Base-by-base conservation (phyloP, 108 stramenopile species). In the Pseudonitzschia delicatissima region DNA sequence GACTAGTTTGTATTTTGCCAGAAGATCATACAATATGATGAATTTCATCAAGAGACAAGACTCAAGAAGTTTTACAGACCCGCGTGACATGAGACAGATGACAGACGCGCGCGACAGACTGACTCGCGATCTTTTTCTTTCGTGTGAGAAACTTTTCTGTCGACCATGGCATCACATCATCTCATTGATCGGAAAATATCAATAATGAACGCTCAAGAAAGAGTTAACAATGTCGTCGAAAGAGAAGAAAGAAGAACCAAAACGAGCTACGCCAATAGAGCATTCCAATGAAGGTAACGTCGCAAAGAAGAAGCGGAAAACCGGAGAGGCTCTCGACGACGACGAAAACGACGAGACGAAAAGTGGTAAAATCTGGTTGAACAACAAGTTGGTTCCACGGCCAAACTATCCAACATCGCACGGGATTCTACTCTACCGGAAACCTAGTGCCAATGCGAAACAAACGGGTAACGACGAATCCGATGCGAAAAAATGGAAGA, bases 211-310 rank as follows among this genome's bases (percentile, higher is more conserved):
- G n/a, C n/a, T n/a, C n/a, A n/a, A n/a, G n/a, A n/a, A n/a, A n/a
- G n/a, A n/a, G n/a, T n/a, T n/a, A n/a, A n/a, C n/a, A n/a, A n/a
- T n/a, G n/a, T n/a, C n/a, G n/a, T n/a, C n/a, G n/a, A n/a, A 42
- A 42, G 40, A 42, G 1, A 15, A 42, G 40, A 0, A 40, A 42
- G 40, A 1, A 42, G 1, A 42, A 42, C 40, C 11, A 42, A 2
- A 42, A 42, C 68, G 72, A 13, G 71, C 13, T 18, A 62, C 40
- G 69, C 37, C 44, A 59, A 36, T 0, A 32, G 31, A 59, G 13
- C 17, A 33, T 12, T 17, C 31, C 17, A 31, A 18, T 35, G 11
- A 1, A 32, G 31, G 31, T 17, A 32, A 32, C 12, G 57, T 31
- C 29, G 2, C 1, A 59, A 59, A 59, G 1, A 59, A 1, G 0